A percentile compares a stretch with the other conserved stretches of the same genome.
Conservation (phyloP, 805 yeast species). For the Pichia nakasei region DNA sequence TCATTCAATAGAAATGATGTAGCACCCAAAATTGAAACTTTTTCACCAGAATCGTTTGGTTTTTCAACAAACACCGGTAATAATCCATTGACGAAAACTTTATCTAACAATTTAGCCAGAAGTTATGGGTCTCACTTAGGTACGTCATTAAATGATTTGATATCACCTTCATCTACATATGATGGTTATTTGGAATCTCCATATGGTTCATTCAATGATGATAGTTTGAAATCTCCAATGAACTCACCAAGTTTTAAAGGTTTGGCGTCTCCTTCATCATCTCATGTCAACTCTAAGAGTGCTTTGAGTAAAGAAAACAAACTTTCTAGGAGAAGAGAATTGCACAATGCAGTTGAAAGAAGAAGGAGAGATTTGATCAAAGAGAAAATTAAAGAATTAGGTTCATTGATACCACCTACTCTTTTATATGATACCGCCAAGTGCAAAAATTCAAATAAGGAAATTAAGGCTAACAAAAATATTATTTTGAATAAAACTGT, state of each 20-base stretch:
- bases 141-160: constrained; percentile 23
- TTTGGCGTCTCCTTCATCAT: constrained; percentile 28
- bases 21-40: constrained; percentile 10
- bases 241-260: constrained; percentile 28
- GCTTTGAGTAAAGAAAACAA: constrained; percentile 55
- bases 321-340: constrained; percentile 69
- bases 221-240: constrained; percentile 26
- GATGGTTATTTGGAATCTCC: constrained; percentile 28
- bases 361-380: constrained; percentile 86
- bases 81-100: constrained; percentile 1
- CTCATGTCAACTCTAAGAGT: constrained; percentile 28
- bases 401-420: constrained; percentile 72
- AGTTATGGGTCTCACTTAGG: constrained; percentile 26
- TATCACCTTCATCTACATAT: constrained; percentile 29
- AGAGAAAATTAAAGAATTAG: constrained; percentile 78
- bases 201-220: constrained; percentile 27
- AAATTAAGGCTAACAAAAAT: constrained; percentile 75
- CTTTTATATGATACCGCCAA: constrained; percentile 36
- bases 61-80: constrained; percentile 9
- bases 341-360: constrained; percentile 92
- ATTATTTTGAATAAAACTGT: constrained; percentile 70
- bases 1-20: neutral
- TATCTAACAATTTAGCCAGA: constrained; percentile 12
- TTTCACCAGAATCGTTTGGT: constrained; percentile 24
- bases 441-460: constrained; percentile 33